These are phyloP conservation scores for Candida multigemmis DNA, from an alignment of 805 yeast species.

Conservation along the genomic window DNA sequence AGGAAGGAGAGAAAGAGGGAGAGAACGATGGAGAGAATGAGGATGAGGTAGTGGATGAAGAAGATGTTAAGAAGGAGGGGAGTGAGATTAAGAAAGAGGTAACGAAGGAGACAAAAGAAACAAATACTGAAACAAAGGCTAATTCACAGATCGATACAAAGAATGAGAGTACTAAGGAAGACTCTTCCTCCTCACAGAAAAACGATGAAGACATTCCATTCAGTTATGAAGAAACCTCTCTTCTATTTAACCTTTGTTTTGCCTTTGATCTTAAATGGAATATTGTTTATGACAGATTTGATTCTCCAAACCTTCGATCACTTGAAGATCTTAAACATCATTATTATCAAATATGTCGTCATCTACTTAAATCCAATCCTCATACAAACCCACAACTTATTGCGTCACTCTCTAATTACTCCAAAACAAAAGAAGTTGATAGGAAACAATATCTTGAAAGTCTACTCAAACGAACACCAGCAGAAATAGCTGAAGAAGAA, in stretches of 20 bases:
- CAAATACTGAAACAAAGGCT: constrained; percentile 1
- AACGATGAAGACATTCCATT: constrained; percentile 3
- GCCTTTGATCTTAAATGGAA: constrained; percentile 59
- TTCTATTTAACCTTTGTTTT: constrained; percentile 65
- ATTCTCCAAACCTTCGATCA: constrained; percentile 26
- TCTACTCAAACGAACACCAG: constrained; percentile 76
- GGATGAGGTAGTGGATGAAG: constrained; percentile 6
- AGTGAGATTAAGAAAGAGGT: constrained; percentile 5
- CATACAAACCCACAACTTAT: constrained; percentile 38
- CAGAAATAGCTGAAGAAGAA: constrained; percentile 97
- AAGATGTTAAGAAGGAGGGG: constrained; percentile 6
- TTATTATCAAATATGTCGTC: constrained; percentile 61
- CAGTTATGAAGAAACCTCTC: constrained; percentile 60
- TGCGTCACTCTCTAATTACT: constrained; percentile 53
- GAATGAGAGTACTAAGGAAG: constrained; percentile 2
- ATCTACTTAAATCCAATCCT: constrained; percentile 35
- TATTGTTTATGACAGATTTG: constrained; percentile 55
- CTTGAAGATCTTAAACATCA: constrained; percentile 80
- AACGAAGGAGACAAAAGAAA: constrained; percentile 3
- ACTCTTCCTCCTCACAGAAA: constrained; percentile 1
- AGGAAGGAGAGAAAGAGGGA: constrained; percentile 10
- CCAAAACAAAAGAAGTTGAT: constrained; percentile 62
- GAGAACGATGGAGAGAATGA: constrained; percentile 8
- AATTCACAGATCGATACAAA: no score
- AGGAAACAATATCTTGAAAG: constrained; percentile 76